These are phyloP conservation scores for Solanum pimpinellifolium DNA, from an alignment of 257 asterid genomes.

Conservation along the genomic window DNA sequence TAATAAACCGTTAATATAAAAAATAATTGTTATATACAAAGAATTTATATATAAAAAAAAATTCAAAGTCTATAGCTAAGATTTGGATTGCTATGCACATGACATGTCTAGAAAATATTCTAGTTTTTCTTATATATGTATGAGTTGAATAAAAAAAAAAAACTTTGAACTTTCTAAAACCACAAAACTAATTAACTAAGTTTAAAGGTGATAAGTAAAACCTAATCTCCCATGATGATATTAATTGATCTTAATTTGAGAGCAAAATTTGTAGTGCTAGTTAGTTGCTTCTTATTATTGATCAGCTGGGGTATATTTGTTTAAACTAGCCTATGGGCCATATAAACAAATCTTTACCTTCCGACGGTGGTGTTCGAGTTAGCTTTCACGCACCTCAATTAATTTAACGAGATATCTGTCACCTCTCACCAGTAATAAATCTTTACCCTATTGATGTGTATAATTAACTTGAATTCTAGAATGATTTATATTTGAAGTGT, in stretches of 20 bases:
- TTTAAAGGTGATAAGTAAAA: not conserved
- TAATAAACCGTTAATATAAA: too few species aligned
- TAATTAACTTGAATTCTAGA: not conserved
- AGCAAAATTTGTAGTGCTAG: not conserved
- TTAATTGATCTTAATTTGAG: not conserved
- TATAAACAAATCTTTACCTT: not conserved
- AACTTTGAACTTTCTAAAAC: not conserved
- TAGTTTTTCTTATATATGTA: not conserved
- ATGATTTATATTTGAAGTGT: not conserved
- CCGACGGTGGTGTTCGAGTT: not conserved
- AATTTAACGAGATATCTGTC: fast-evolving
- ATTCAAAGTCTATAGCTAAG: not conserved
- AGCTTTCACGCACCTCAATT: fast-evolving
- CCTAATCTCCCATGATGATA: not conserved
- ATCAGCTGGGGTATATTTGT: not conserved
- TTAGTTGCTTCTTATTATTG: not conserved
- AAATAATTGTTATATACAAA: too few species aligned
- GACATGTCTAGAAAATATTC: not conserved
- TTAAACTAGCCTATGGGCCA: not conserved
- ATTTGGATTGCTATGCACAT: not conserved
- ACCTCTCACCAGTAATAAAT: not conserved
- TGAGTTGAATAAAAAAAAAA: too few species aligned
- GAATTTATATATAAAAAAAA: too few species aligned
- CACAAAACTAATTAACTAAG: not conserved
- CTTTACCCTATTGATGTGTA: not conserved